Evolutionary conservation across 1,284 basidiomycete species (phyloP).

Genomic region (Sanghuangporus weigelae): DNA sequence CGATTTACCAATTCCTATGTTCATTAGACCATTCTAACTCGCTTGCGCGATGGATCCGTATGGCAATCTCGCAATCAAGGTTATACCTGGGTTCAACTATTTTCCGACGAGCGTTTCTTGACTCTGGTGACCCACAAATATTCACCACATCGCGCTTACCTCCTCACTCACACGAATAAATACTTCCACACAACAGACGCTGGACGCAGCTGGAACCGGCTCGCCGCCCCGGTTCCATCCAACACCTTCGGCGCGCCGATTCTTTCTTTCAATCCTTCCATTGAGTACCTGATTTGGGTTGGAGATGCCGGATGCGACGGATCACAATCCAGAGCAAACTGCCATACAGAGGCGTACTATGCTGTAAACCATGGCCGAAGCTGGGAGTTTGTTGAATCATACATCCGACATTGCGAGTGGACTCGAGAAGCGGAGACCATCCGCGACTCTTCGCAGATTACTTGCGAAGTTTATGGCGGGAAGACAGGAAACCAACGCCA

Average conservation of each 20-base stretch:
- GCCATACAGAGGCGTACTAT: conserved; percentile 72
- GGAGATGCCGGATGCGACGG: conserved; percentile 67
- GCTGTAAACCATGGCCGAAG: conserved; percentile 70
- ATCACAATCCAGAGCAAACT: conserved; percentile 33
- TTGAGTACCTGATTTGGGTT: conserved; percentile 88
- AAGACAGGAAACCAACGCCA: too few species aligned
- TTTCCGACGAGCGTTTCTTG: conserved; percentile 62
- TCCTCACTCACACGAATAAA: conserved; percentile 66
- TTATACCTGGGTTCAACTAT: conserved; percentile 78
- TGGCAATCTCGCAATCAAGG: conserved; percentile 97
- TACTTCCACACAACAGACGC: conserved; percentile 83
- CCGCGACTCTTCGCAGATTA: too few species aligned
- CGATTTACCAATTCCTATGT: conserved; percentile 19
- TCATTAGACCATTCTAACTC: conserved; percentile 76
- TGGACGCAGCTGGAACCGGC: conserved; percentile 68
- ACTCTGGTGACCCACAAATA: conserved; percentile 85
- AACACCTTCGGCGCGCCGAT: conserved; percentile 77
- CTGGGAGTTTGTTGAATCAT: conserved; percentile 80
- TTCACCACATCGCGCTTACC: conserved; percentile 80
- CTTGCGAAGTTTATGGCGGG: too few species aligned
- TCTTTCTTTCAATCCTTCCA: conserved; percentile 83
- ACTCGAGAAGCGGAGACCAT: too few species aligned
- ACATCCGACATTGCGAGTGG: conserved; percentile 28
- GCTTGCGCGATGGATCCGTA: conserved; percentile 70
- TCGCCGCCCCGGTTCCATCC: conserved; percentile 60